Evolutionary conservation across 148 eudicot genomes (phyloP).

Genomic region (Chenopodium album): DNA sequence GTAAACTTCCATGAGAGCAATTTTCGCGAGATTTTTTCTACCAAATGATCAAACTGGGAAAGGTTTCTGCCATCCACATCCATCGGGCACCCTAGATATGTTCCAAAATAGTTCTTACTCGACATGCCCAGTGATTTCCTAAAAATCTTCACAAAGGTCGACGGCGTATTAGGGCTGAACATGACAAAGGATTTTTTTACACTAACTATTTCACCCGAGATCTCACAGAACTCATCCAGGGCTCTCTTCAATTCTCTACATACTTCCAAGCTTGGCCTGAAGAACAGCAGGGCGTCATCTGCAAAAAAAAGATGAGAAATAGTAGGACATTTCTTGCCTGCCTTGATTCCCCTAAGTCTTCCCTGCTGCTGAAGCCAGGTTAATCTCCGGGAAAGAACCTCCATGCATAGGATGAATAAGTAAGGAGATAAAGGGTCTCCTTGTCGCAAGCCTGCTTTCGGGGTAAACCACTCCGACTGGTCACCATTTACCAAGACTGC

Average conservation of each 20-base stretch:
- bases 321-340: neutral
- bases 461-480: neutral
- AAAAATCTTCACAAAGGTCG: no score
- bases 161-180: no score
- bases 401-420: constrained; percentile 10
- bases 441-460: neutral
- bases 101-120: no score
- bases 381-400: neutral
- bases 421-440: constrained; percentile 21
- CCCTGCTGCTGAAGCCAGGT: neutral
- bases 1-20: neutral
- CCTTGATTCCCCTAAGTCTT: neutral
- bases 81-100: no score
- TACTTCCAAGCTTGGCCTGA: neutral
- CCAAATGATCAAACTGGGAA: neutral
- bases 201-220: neutral
- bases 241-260: neutral
- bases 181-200: no score
- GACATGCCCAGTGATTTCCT: no score
- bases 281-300: neutral
- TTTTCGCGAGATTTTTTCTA: neutral
- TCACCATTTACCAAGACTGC: constrained; percentile 9
- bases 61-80: neutral
- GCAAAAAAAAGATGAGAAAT: neutral
- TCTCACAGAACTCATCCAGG: neutral